phyloP scores from a whole-genome alignment of 23 red algal species.

The Rhodosorus marinus region DNA sequence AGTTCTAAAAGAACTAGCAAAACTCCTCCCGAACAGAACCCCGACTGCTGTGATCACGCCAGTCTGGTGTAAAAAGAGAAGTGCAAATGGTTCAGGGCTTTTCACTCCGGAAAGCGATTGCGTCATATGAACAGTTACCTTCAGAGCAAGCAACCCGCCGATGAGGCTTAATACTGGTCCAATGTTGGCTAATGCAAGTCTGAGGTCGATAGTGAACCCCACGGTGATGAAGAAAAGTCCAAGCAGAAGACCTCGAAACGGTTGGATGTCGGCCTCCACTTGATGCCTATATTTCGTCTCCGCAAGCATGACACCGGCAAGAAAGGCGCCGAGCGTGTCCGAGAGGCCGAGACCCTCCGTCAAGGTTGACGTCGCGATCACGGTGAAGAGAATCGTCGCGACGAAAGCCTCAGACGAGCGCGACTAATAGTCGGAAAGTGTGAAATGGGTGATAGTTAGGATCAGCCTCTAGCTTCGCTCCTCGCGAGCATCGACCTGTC shows the following conservation, averaged over 20 bases:
- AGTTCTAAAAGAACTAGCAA: slow-evolving; percentile 54
- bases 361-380: slow-evolving; percentile 65
- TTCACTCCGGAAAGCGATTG: too few species aligned
- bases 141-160: slow-evolving; percentile 50
- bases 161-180: slow-evolving; percentile 49
- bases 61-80: too few species aligned
- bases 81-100: too few species aligned
- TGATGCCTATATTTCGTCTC: slow-evolving; percentile 90
- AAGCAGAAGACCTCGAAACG: slow-evolving; percentile 85
- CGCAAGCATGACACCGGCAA: slow-evolving; percentile 90
- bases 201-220: slow-evolving; percentile 84
- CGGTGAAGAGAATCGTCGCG: slow-evolving; percentile 80
- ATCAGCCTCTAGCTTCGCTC: too few species aligned
- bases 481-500: not conserved
- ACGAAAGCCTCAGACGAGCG: slow-evolving; percentile 83
- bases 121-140: too few species aligned
- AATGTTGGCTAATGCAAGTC: slow-evolving; percentile 54
- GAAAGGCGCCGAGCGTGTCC: slow-evolving; percentile 89
- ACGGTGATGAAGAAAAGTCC: slow-evolving; percentile 99
- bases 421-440: too few species aligned
- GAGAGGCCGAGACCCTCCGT: slow-evolving; percentile 80
- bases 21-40: slow-evolving; percentile 48
- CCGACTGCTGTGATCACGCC: slow-evolving; percentile 60
- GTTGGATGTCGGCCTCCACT: slow-evolving; percentile 92
- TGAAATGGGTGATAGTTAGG: too few species aligned